Conservation (phyloP, 2,329 filamentous ascomycete genomes). For the Ceratocystiopsis sp. region DNA sequence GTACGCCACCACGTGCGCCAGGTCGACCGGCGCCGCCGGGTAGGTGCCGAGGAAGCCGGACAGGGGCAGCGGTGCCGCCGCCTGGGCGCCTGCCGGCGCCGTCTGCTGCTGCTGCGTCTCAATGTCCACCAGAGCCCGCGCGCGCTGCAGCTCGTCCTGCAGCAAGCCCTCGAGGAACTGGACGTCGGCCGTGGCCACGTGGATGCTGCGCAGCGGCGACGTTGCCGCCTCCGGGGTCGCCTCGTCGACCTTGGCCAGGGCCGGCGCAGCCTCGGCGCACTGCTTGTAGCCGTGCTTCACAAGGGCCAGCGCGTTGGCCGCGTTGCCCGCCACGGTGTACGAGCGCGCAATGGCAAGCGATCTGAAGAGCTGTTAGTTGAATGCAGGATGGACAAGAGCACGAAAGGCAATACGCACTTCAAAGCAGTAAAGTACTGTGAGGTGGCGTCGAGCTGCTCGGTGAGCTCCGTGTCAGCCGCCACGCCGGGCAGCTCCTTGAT, state of each 20-base stretch:
- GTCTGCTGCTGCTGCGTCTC: conserved; percentile 35
- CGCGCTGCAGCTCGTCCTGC: conserved; percentile 56
- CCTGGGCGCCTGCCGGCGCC: neutral
- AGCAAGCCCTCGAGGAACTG: conserved; percentile 44
- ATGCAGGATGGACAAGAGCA: neutral
- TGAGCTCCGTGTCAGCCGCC: conserved; percentile 61
- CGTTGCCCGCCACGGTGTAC: conserved; percentile 55
- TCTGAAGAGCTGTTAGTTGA: conserved; percentile 21
- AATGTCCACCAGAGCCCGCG: conserved; percentile 74
- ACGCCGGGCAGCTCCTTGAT: conserved; percentile 82
- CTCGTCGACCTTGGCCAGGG: conserved; percentile 23
- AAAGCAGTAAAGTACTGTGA: conserved; percentile 73
- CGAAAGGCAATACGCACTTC: conserved; percentile 38
- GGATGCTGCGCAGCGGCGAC: conserved; percentile 44
- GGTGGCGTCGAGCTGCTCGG: conserved; percentile 62
- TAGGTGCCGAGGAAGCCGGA: conserved; percentile 64
- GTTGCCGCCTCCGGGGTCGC: conserved; percentile 4
- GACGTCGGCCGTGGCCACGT: conserved; percentile 43
- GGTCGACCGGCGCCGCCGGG: conserved; percentile 50
- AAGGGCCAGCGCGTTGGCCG: conserved; percentile 70
- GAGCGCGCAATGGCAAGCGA: conserved; percentile 75
- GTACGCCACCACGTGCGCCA: conserved; percentile 69
- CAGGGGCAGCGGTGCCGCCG: conserved; percentile 26
- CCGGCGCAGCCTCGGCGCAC: conserved; percentile 30
- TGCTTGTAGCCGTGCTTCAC: conserved; percentile 55